Evolutionary conservation across 2,329 filamentous ascomycete species (phyloP).

Genomic region (Diaporthe sp.): DNA sequence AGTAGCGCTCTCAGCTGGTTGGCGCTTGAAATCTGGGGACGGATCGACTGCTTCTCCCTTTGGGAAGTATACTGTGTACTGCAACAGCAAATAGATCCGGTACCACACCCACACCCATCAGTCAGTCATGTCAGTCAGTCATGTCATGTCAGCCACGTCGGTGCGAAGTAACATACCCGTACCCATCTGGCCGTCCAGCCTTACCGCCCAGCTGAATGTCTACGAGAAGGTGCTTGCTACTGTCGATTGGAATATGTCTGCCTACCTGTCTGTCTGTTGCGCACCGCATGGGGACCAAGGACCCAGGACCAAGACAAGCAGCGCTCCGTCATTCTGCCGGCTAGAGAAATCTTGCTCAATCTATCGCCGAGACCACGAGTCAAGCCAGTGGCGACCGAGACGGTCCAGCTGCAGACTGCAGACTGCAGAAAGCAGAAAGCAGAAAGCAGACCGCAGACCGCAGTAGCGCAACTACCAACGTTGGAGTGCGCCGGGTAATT

Average conservation of each 20-base stretch:
- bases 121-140: conserved; percentile 1
- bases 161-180: neutral
- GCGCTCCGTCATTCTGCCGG: neutral
- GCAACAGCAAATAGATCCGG: neutral
- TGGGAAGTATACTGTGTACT: no score
- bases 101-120: neutral
- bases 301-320: neutral
- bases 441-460: no score
- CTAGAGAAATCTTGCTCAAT: neutral
- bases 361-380: neutral
- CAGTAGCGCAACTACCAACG: conserved; percentile 26
- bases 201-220: neutral
- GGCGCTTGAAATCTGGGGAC: conserved; percentile 27
- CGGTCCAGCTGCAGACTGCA: conserved; percentile 28
- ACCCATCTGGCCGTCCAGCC: neutral
- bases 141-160: neutral
- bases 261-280: neutral
- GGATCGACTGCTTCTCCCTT: conserved; percentile 19
- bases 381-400: conserved; percentile 8
- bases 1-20: conserved; percentile 20
- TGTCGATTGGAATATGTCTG: neutral
- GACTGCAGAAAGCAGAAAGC: conserved; percentile 2
- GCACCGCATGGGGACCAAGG: neutral
- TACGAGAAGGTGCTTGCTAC: neutral
- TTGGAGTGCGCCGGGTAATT: conserved; percentile 22